Evolutionary conservation across 495 filamentous ascomycete genomes (phyloP).

Genomic region (Hapsidospora chrysogenum): DNA sequence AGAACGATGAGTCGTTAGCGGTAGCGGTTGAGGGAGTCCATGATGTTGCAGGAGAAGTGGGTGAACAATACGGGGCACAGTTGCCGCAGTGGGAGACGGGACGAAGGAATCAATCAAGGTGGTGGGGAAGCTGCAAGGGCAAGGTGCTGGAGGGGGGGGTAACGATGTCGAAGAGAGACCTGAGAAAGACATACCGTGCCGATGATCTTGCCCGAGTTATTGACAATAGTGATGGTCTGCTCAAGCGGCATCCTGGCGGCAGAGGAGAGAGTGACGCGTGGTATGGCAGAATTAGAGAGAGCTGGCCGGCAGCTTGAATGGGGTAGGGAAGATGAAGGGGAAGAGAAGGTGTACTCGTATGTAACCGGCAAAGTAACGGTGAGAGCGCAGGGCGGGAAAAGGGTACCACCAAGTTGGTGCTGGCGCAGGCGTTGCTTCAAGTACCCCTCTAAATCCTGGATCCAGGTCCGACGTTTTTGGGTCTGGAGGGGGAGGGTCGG

Average conservation of each 20-base stretch:
- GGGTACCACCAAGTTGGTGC: too few relatives aligned
- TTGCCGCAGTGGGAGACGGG: too few relatives aligned
- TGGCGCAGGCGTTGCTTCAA: too few relatives aligned
- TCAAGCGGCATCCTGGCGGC: slow-evolving; percentile 26
- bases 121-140: neutral
- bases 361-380: too few relatives aligned
- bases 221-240: slow-evolving; percentile 77
- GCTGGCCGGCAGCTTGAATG: neutral
- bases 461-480: too few relatives aligned
- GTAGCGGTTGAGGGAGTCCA: too few relatives aligned
- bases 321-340: neutral
- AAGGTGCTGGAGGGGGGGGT: slow-evolving; percentile 1
- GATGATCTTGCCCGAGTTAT: slow-evolving; percentile 83
- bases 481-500: too few relatives aligned
- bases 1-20: slow-evolving; percentile 1
- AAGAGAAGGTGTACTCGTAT: too few relatives aligned
- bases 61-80: too few relatives aligned
- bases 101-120: too few relatives aligned
- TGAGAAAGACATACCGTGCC: slow-evolving; percentile 50
- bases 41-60: neutral
- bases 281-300: neutral
- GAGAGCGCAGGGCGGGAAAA: too few relatives aligned
- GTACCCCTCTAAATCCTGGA: too few relatives aligned
- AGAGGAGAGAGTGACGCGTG: neutral
- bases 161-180: neutral